Base-by-base conservation (phyloP, 2,329 filamentous ascomycete genomes). In the Hypoxylon sp. region DNA sequence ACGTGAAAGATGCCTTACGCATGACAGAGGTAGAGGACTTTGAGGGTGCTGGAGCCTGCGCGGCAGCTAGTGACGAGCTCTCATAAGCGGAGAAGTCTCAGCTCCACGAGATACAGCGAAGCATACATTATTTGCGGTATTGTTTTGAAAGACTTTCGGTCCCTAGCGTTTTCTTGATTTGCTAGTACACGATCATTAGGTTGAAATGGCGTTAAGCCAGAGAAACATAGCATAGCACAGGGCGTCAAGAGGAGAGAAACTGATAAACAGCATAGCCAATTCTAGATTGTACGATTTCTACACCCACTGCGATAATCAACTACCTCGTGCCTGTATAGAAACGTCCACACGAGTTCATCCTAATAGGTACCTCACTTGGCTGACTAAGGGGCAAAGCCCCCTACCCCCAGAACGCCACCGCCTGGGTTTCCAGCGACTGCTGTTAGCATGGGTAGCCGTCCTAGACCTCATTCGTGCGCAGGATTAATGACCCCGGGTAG, bases 1-100 rank as follows among this genome's bases (percentile, higher is more conserved):
- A 91, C 68, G 93, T 98, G 1, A 89, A 93, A 53, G 91, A 97
- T 75, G 95, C 95, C 1, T 77, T 99, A 70, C 85, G 89, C 54
- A 80, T 94, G 81, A 92, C 91, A 0, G 94, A 97, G 79, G 81
- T 88, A 8, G 89, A 92, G 75, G 85, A 72, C 15, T 65, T 69
- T 22, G 65, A 71, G 34, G 52, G 57, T 39, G 62, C 64, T 6
- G 65, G 64, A 32, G 64, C 64, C 39, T 65, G 60, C 43, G 67
- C 52, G 11, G 62, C 43, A 6, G 66, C 66, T 13, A 70, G 64
- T 22, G 68, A 67, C 41, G 32, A 64, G n/a, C 19, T 65, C 46
- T 63, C 68, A 3, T 63, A 59, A 51, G 34, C 32, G 53, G 56
- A 19, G 11, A 15, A 24, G 30, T 13, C 6, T 32, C 22, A 32